Base-by-base conservation (phyloP, 179 eudicot genomes). In the Sideroxylon spinosum region DNA sequence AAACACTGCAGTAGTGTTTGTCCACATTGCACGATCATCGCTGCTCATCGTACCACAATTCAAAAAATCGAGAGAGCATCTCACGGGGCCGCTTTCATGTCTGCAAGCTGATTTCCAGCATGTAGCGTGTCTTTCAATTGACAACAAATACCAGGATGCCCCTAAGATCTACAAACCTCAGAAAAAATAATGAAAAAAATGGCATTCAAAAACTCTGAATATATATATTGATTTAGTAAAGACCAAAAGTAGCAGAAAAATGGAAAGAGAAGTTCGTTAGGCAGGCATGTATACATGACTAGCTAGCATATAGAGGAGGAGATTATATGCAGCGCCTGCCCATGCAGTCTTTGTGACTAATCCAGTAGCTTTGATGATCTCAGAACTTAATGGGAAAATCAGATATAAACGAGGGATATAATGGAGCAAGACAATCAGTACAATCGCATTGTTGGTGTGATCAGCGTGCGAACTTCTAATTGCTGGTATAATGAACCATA, bases 311-410 rank as follows among this genome's bases (percentile, higher is more conserved):
- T 93, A 93, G 55, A 93, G 82, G 7, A 93, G 81, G 74, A 93
- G 91, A 86, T 93, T 93, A 75, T 93, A 93, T 10, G 91, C 93
- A 56, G 95, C 97, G 29, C 97, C 95, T 0, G 95, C 95, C 97
- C 97, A 91, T 57, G 97, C 97, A 2, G 97, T 88, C 74, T 87
- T 91, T 57, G 97, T 88, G 84, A 93, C 95, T 46, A 90, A 90
- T 12, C 97, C 97, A 66, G 91, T 87, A 80, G 97, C 86, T 87
- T 87, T 93, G 64, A 88, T 89, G 25, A 93, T 90, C 80, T 90
- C 89, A 29, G 93, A 85, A 82, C 89, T 89, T 55, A 93, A 82
- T 9, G 92, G 95, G 70, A 87, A 89, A 37, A 91, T 93, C 76
- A 91, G 90, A 81, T 93, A 93, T 9, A 93, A 80, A 78, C 97